A percentile compares a stretch with the other conserved stretches of the same genome.
phyloP scores from a whole-genome alignment of 106 monocot genomes.

The Xerophyta viscosa region DNA sequence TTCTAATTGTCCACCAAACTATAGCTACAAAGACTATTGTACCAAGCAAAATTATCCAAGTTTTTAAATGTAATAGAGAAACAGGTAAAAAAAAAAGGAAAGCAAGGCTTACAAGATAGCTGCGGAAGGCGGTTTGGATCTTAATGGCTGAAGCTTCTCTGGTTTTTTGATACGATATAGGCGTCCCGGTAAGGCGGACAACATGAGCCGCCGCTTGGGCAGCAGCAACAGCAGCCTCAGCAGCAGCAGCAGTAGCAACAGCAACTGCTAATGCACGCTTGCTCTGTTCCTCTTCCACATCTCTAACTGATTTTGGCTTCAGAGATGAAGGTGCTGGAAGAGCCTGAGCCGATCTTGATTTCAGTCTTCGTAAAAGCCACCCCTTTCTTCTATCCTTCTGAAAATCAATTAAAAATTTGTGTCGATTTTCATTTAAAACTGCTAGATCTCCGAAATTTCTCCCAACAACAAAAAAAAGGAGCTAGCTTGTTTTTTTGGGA shows the following conservation, averaged over 20 bases:
- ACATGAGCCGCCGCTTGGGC: slow-evolving; percentile 70
- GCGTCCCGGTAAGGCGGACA: slow-evolving; percentile 46
- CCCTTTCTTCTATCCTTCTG: slow-evolving; percentile 59
- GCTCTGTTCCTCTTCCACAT: slow-evolving; percentile 63
- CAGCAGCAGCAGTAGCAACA: slow-evolving; percentile 63
- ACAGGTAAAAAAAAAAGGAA: too few relatives aligned
- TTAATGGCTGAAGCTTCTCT: slow-evolving; percentile 39
- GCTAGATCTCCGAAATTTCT: too few relatives aligned
- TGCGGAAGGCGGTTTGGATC: slow-evolving; percentile 58
- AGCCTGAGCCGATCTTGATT: slow-evolving; percentile 20
- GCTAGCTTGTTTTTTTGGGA: too few relatives aligned
- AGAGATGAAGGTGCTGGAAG: slow-evolving; percentile 23
- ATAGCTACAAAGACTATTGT: too few relatives aligned
- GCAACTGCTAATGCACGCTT: slow-evolving; percentile 70
- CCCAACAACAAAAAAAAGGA: too few relatives aligned
- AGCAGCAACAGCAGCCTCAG: slow-evolving; percentile 72
- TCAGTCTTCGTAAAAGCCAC: slow-evolving; percentile 59
- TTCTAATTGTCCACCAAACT: too few relatives aligned
- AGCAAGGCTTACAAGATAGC: slow-evolving; percentile 57
- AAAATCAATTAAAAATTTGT: not conserved
- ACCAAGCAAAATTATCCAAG: too few relatives aligned
- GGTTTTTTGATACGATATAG: slow-evolving; percentile 6
- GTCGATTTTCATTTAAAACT: too few relatives aligned
- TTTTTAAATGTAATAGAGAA: too few relatives aligned
- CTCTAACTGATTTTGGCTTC: slow-evolving; percentile 25